Conservation (phyloP, 805 yeast species). For the Candida andamanensis region DNA sequence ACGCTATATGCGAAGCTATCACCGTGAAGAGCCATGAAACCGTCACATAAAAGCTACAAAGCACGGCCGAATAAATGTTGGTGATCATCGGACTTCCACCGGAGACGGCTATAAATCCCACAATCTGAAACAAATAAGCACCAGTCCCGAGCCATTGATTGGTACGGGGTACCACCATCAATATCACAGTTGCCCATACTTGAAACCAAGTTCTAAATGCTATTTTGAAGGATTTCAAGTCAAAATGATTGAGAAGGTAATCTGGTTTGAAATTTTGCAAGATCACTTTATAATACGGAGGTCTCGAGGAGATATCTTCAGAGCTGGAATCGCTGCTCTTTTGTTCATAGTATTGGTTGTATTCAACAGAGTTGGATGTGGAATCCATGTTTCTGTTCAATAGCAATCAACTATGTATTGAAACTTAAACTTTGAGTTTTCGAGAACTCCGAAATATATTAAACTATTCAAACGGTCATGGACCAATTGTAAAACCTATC, state of each 20-base stretch:
- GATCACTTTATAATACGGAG: no score
- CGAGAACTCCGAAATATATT: no score
- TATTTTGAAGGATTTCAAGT: constrained; percentile 20
- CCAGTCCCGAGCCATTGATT: constrained; percentile 27
- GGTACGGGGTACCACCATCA: constrained; percentile 19
- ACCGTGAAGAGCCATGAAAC: constrained; percentile 20
- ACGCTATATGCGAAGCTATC: constrained; percentile 21
- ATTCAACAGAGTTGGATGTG: no score
- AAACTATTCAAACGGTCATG: no score
- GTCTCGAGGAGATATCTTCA: no score
- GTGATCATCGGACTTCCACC: constrained; percentile 24
- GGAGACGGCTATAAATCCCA: constrained; percentile 21
- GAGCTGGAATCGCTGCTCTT: no score
- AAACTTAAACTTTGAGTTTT: no score
- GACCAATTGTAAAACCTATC: constrained; percentile 13
- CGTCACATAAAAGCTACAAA: constrained; percentile 13
- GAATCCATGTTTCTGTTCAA: no score
- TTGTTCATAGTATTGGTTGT: no score
- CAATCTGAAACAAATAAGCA: constrained; percentile 22
- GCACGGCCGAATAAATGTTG: constrained; percentile 14
- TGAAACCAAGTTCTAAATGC: constrained; percentile 23
- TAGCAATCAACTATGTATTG: no score
- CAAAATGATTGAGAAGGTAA: constrained; percentile 22
- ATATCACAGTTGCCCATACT: constrained; percentile 21
- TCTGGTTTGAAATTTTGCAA: constrained; percentile 22